These are phyloP conservation scores for Sclerospora graminicola DNA, from an alignment of 352 stramenopile genomes.

Conservation along the genomic window DNA sequence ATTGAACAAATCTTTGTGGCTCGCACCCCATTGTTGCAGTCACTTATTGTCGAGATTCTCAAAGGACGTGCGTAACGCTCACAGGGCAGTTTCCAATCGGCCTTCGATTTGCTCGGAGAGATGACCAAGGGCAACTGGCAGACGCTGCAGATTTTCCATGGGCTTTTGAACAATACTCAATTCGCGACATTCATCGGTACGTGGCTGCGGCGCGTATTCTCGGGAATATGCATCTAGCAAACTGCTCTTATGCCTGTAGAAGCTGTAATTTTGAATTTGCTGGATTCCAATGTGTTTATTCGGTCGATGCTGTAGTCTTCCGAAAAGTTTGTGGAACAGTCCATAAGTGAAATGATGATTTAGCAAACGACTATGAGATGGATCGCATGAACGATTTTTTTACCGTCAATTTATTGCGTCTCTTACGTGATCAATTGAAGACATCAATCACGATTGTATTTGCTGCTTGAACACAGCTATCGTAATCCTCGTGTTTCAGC, in stretches of 20 bases:
- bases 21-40: constrained; percentile 78
- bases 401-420: constrained; percentile 71
- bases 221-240: constrained; percentile 1
- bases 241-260: constrained; percentile 27
- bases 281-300: constrained; percentile 97
- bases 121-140: constrained; percentile 91
- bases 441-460: constrained; percentile 97
- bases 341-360: constrained; percentile 25
- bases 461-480: constrained; percentile 96
- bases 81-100: constrained; percentile 91
- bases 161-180: constrained; percentile 73
- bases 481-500: constrained; percentile 91
- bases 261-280: constrained; percentile 89
- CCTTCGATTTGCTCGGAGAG: constrained; percentile 93
- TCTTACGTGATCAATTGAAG: constrained; percentile 89
- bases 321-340: constrained; percentile 50
- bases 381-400: constrained; percentile 86
- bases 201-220: constrained; percentile 6
- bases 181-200: constrained; percentile 87
- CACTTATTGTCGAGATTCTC: constrained; percentile 86
- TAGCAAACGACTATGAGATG: constrained; percentile 46
- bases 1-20: constrained; percentile 89
- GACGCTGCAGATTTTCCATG: constrained; percentile 86
- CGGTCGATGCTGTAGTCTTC: constrained; percentile 84
- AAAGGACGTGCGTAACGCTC: constrained; percentile 69